Evolutionary conservation across 148 eudicot genomes (phyloP).

Genomic region (Spergularia bocconei): DNA sequence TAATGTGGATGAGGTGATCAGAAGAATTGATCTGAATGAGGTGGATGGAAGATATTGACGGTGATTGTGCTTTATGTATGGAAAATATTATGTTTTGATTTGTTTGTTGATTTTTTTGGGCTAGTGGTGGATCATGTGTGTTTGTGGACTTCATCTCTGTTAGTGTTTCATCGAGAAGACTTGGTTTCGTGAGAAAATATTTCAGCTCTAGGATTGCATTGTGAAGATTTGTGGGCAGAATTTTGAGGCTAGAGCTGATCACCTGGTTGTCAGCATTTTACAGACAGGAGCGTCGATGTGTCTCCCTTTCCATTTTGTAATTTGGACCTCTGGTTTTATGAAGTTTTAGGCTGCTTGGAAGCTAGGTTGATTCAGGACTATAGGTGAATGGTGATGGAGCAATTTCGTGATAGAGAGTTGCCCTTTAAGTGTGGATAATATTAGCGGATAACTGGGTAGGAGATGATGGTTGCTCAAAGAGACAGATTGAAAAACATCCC

Average conservation of each 20-base stretch:
- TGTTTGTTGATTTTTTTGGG: neutral
- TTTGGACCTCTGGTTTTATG: neutral
- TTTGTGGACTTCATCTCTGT: conserved; percentile 5
- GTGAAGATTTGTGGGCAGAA: no score
- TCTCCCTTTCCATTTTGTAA: neutral
- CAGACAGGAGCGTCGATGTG: neutral
- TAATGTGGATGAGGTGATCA: no score
- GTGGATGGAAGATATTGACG: neutral
- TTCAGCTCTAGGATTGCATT: neutral
- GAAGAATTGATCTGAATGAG: no score
- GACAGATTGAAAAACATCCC: neutral
- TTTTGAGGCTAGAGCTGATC: no score
- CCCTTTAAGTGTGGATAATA: neutral
- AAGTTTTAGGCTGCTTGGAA: neutral
- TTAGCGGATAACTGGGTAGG: neutral
- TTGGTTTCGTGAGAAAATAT: neutral
- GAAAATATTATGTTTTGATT: neutral
- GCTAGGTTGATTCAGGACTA: no score
- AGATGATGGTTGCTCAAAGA: neutral
- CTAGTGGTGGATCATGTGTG: conserved; percentile 13
- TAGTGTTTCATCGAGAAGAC: neutral
- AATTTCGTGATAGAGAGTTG: neutral
- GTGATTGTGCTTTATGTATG: neutral
- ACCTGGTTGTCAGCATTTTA: neutral
- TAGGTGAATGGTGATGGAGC: neutral